Percentiles rank a stretch among this genome's conserved stretches.
Evolutionary conservation across 176 grass and related monocot species (phyloP).

Genomic region (Tillandsia leiboldiana): DNA sequence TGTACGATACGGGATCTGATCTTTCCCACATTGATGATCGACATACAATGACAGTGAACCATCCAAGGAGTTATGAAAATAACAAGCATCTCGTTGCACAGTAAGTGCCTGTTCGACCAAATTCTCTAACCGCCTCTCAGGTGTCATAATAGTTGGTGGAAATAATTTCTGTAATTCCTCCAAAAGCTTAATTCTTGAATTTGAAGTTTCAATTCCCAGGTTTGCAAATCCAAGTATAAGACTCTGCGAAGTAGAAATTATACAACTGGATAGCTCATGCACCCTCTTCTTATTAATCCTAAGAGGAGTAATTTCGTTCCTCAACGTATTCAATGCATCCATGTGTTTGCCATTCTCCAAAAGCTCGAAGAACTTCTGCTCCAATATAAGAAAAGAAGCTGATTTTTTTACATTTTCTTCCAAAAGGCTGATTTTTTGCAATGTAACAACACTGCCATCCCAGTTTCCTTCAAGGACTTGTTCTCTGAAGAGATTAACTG

Average conservation of each 20-base stretch:
- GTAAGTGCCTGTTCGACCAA: conserved; percentile 76
- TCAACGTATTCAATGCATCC: conserved; percentile 65
- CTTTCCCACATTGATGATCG: conserved; percentile 79
- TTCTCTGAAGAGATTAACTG: conserved; percentile 56
- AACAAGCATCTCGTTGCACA: conserved; percentile 75
- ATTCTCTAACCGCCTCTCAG: conserved; percentile 79
- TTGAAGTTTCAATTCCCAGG: conserved; percentile 38
- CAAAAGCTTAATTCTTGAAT: conserved; percentile 49
- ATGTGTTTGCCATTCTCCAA: conserved; percentile 56
- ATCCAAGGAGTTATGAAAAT: conserved; percentile 89
- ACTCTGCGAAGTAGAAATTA: conserved; percentile 47
- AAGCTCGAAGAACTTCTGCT: conserved; percentile 85
- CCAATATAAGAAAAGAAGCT: conserved; percentile 68
- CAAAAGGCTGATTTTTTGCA: conserved; percentile 62
- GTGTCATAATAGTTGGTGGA: conserved; percentile 70
- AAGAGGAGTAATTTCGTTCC: conserved; percentile 64
- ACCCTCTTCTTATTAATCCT: conserved; percentile 61
- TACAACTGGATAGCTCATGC: conserved; percentile 57
- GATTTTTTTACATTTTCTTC: conserved; percentile 61
- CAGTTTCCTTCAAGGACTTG: conserved; percentile 71
- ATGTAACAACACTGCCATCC: conserved; percentile 60
- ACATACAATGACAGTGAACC: conserved; percentile 54
- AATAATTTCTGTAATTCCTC: conserved; percentile 85
- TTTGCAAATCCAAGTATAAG: conserved; percentile 45
- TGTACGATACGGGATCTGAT: conserved; percentile 69